Conservation (phyloP, 371 early-diverging fungal genomes). For the Mortierella sp. region DNA sequence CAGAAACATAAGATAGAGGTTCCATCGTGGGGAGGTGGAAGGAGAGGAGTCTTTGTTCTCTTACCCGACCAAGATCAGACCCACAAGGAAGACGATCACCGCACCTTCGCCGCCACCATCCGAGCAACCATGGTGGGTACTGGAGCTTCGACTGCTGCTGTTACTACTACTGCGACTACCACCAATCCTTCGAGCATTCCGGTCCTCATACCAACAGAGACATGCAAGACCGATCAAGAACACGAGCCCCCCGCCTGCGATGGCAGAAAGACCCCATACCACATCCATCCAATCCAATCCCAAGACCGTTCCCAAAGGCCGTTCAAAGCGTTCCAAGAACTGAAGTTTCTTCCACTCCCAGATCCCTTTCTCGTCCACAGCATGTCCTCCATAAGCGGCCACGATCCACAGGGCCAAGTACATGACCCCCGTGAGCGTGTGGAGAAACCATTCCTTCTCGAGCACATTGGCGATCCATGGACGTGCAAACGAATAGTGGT, state of each 20-base stretch:
- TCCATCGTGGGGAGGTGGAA: too few species aligned
- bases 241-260: constrained; percentile 5
- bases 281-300: constrained; percentile 21
- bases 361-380: neutral
- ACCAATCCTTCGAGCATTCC: too few species aligned
- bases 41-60: too few species aligned
- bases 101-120: too few species aligned
- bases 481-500: constrained; percentile 33
- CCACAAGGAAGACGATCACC: too few species aligned
- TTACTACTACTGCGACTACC: too few species aligned
- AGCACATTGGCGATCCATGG: constrained; percentile 29
- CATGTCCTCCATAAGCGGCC: constrained; percentile 6
- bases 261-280: constrained; percentile 1
- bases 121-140: too few species aligned
- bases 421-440: constrained; percentile 2
- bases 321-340: neutral
- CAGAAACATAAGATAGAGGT: too few species aligned
- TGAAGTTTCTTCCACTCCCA: constrained; percentile 16
- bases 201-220: neutral
- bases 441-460: constrained; percentile 19
- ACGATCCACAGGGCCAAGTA: constrained; percentile 3
- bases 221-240: constrained; percentile 7
- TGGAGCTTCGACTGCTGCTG: too few species aligned
- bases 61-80: too few species aligned
- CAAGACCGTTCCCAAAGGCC: neutral